phyloP scores from a whole-genome alignment of 176 grass and related monocot species.

The Alopecurus myosuroides region DNA sequence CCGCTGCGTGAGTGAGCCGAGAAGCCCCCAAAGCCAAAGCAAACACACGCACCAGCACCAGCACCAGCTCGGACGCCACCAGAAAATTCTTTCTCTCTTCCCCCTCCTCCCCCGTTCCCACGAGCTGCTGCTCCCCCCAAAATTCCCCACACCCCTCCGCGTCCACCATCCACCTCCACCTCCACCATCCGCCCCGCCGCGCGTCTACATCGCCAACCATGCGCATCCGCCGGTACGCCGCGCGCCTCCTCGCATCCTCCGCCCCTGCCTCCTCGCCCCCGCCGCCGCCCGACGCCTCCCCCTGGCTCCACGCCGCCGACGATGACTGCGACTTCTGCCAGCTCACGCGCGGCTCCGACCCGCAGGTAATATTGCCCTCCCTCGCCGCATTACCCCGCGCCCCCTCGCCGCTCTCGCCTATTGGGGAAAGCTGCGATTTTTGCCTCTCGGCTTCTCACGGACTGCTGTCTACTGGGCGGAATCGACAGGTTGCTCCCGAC shows the following conservation, averaged over 20 bases:
- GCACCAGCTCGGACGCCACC: background rate
- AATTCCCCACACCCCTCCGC: constrained; percentile 37
- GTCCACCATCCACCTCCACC: no score
- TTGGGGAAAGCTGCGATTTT: background rate
- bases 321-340: constrained; percentile 53
- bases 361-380: constrained; percentile 24
- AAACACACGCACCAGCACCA: background rate
- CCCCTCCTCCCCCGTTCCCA: background rate
- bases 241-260: constrained; percentile 42
- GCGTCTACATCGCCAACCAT: constrained; percentile 14
- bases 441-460: background rate
- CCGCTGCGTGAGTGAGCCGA: no score
- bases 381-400: constrained; percentile 23
- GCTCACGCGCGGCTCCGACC: constrained; percentile 5
- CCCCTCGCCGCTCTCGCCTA: background rate
- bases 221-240: constrained; percentile 63
- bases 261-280: background rate
- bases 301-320: constrained; percentile 38
- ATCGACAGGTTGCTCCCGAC: constrained; percentile 36
- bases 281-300: constrained; percentile 1
- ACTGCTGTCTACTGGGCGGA: background rate
- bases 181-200: constrained; percentile 9
- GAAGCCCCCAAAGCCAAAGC: no score
- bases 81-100: constrained; percentile 17
- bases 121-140: constrained; percentile 4